Conservation (phyloP, 257 asterid species). For the Solanum gandarillasii region DNA sequence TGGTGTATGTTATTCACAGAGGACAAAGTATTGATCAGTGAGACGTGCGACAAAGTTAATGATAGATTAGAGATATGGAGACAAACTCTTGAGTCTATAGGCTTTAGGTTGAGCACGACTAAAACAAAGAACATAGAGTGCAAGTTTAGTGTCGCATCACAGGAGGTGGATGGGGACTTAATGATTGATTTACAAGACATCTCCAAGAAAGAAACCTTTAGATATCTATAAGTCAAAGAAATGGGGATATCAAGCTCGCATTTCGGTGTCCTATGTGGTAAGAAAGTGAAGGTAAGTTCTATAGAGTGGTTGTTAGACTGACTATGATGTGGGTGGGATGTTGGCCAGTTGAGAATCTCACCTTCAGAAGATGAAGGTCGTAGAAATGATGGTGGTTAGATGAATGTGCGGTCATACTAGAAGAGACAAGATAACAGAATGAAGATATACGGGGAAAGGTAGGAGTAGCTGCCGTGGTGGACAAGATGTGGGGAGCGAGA, state of each 20-base stretch:
- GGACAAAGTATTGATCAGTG: neutral
- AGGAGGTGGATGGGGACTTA: neutral
- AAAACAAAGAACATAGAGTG: neutral
- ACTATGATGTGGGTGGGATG: neutral
- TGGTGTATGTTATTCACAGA: too few species aligned
- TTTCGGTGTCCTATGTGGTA: neutral
- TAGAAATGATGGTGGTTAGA: neutral
- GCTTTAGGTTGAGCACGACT: neutral
- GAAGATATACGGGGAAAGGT: neutral
- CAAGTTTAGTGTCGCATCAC: neutral
- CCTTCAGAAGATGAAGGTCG: neutral
- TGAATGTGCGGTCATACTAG: neutral
- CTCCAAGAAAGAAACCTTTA: neutral
- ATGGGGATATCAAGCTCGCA: neutral
- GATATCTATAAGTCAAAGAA: neutral
- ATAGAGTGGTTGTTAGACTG: neutral
- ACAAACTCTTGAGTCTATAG: neutral
- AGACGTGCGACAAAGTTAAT: neutral
- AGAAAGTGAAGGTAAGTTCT: neutral
- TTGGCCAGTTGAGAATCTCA: neutral
- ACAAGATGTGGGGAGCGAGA: neutral
- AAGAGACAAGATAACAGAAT: neutral
- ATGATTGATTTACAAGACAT: neutral
- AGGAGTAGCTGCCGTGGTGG: neutral
- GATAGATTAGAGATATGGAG: neutral